phyloP scores from a whole-genome alignment of 1,284 basidiomycete species.

The Rugosomyces carneus region DNA sequence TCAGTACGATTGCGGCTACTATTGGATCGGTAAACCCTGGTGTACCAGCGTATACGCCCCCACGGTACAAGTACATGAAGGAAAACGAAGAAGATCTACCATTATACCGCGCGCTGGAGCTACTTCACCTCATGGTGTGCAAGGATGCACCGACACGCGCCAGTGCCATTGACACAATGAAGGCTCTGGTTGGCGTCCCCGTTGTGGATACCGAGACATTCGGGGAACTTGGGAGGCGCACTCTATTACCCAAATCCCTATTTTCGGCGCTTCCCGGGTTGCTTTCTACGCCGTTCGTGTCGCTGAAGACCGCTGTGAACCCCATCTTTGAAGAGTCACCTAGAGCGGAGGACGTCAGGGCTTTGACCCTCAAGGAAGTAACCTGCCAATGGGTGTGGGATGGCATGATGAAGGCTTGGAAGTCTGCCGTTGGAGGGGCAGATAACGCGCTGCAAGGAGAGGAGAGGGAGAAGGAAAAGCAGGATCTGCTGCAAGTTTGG shows the following conservation, averaged over 20 bases:
- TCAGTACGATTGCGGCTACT: conserved; percentile 47
- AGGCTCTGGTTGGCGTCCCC: conserved; percentile 30
- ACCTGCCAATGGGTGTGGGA: conserved; percentile 47
- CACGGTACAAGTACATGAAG: conserved; percentile 6
- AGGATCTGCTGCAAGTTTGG: conserved; percentile 24
- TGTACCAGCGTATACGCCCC: conserved; percentile 11
- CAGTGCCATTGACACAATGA: conserved; percentile 48
- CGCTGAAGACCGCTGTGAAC: conserved; percentile 39
- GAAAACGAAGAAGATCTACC: conserved; percentile 32
- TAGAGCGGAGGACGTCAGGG: conserved; percentile 43
- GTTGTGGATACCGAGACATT: conserved; percentile 17
- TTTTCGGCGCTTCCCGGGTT: conserved; percentile 57
- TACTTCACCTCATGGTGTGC: conserved; percentile 50
- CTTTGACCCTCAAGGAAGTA: conserved; percentile 52
- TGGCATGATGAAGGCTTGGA: conserved; percentile 52
- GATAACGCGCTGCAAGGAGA: conserved; percentile 4
- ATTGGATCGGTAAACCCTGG: conserved; percentile 29
- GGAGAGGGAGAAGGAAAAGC: conserved; percentile 10
- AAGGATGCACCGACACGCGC: conserved; percentile 43
- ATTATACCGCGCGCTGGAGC: conserved; percentile 35
- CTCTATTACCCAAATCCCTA: conserved; percentile 46
- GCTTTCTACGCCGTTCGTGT: conserved; percentile 49
- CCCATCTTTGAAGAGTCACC: conserved; percentile 48
- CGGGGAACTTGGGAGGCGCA: conserved; percentile 38
- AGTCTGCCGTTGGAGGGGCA: conserved; percentile 36